These are phyloP conservation scores for Lithohypha guttulata DNA, from an alignment of 2,329 filamentous ascomycete species.

Conservation along the genomic window DNA sequence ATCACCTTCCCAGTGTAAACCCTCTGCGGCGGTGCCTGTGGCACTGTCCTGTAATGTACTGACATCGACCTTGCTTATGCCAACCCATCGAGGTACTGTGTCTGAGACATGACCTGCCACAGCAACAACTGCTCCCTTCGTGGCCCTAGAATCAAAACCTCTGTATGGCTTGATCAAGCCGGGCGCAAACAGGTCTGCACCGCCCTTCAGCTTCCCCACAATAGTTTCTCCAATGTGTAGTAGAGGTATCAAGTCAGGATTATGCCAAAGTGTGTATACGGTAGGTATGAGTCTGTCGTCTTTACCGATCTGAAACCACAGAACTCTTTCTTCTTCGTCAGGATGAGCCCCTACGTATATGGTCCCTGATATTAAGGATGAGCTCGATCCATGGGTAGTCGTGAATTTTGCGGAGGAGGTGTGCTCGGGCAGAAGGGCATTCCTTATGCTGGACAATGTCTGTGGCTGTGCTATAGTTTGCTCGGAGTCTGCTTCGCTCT, in stretches of 20 bases:
- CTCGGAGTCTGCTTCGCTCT: conserved; percentile 32
- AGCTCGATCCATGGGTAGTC: conserved; percentile 52
- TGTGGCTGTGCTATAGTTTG: conserved; percentile 29
- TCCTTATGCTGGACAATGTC: conserved; percentile 43
- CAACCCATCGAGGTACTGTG: conserved; percentile 53
- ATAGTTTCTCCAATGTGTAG: conserved; percentile 51
- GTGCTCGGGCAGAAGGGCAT: conserved; percentile 52
- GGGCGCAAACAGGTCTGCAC: conserved; percentile 60
- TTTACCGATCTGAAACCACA: conserved; percentile 56
- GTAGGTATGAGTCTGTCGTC: conserved; percentile 35
- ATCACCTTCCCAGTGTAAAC: conserved; percentile 57
- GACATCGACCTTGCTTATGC: conserved; percentile 54
- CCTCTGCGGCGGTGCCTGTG: conserved; percentile 55
- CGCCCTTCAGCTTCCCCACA: conserved; percentile 53
- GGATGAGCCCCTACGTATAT: conserved; percentile 53
- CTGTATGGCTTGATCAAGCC: conserved; percentile 46
- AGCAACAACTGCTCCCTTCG: conserved; percentile 51
- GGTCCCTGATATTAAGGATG: conserved; percentile 51
- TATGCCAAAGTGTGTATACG: conserved; percentile 58
- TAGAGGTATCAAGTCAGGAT: conserved; percentile 49
- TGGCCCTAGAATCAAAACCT: conserved; percentile 50
- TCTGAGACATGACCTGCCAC: conserved; percentile 50
- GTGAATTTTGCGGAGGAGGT: conserved; percentile 53
- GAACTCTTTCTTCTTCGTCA: conserved; percentile 46
- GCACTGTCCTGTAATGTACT: conserved; percentile 38